Percentiles rank a stretch among this genome's conserved stretches.
These are phyloP conservation scores for Blastocrithidia nonstop DNA, from an alignment of 208 protist species.

Conservation along the genomic window DNA sequence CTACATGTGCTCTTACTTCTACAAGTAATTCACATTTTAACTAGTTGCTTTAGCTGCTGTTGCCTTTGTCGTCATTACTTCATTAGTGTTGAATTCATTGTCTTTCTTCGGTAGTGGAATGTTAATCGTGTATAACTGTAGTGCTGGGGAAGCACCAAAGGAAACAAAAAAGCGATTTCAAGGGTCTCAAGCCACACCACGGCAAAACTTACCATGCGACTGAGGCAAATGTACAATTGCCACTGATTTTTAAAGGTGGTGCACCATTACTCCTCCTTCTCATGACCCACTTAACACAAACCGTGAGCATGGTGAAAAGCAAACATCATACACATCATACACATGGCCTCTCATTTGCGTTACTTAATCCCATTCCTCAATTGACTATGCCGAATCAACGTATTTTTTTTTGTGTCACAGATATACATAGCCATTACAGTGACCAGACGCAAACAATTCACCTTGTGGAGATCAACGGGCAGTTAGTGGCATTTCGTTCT, in stretches of 20 bases:
- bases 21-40: too few species aligned
- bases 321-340: slow-evolving; percentile 73
- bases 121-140: slow-evolving; percentile 51
- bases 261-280: slow-evolving; percentile 68
- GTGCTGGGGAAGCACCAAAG: slow-evolving; percentile 49
- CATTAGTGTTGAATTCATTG: neutral
- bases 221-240: slow-evolving; percentile 53
- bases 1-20: too few species aligned
- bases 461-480: slow-evolving; percentile 76
- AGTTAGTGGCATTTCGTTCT: slow-evolving; percentile 61
- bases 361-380: too few species aligned
- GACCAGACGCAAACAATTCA: slow-evolving; percentile 57
- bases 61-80: too few species aligned
- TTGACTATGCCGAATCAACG: too few species aligned
- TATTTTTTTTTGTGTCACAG: slow-evolving; percentile 41
- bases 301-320: slow-evolving; percentile 69
- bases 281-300: slow-evolving; percentile 60
- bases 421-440: slow-evolving; percentile 74
- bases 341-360: slow-evolving; percentile 74
- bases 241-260: slow-evolving; percentile 51
- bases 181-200: slow-evolving; percentile 77
- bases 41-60: too few species aligned
- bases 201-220: slow-evolving; percentile 65
- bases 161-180: slow-evolving; percentile 51
- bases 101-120: slow-evolving; percentile 1